Conservation (phyloP, 768 basidiomycete species). For the Lactarius sp. region DNA sequence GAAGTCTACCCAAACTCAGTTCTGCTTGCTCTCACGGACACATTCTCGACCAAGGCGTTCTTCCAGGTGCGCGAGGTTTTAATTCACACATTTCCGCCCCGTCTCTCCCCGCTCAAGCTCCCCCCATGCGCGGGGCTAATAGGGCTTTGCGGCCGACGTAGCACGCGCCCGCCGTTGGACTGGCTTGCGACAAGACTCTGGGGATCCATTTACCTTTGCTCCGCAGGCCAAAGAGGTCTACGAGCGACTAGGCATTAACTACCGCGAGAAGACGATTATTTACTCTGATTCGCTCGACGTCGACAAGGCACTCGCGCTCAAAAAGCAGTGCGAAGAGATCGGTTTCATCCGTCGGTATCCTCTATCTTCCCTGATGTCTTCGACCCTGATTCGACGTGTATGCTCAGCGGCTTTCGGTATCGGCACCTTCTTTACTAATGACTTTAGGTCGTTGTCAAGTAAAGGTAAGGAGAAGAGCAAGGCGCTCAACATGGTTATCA, state of each 20-base stretch:
- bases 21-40: slow-evolving; percentile 87
- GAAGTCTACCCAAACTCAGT: slow-evolving; percentile 52
- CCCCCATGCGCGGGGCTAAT: background rate
- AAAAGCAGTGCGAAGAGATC: slow-evolving; percentile 65
- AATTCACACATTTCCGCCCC: background rate
- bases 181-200: slow-evolving; percentile 89
- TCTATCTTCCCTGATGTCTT: background rate
- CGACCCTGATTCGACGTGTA: slow-evolving; percentile 1
- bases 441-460: slow-evolving; percentile 53
- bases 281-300: slow-evolving; percentile 81
- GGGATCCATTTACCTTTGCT: slow-evolving; percentile 82
- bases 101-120: background rate
- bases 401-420: slow-evolving; percentile 81
- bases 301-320: slow-evolving; percentile 62
- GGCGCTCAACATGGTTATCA: slow-evolving; percentile 93
- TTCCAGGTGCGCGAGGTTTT: slow-evolving; percentile 51
- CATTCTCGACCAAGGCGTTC: slow-evolving; percentile 84
- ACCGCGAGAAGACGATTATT: slow-evolving; percentile 61
- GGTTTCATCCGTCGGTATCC: slow-evolving; percentile 57
- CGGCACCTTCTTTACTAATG: slow-evolving; percentile 89
- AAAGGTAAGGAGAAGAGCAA: slow-evolving; percentile 58
- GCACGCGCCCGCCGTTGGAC: slow-evolving; percentile 68
- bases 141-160: slow-evolving; percentile 58
- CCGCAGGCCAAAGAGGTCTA: slow-evolving; percentile 69
- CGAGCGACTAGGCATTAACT: slow-evolving; percentile 61